These are phyloP conservation scores for Cercospora brassicicola DNA, from an alignment of 2,329 filamentous ascomycete species.

Conservation along the genomic window DNA sequence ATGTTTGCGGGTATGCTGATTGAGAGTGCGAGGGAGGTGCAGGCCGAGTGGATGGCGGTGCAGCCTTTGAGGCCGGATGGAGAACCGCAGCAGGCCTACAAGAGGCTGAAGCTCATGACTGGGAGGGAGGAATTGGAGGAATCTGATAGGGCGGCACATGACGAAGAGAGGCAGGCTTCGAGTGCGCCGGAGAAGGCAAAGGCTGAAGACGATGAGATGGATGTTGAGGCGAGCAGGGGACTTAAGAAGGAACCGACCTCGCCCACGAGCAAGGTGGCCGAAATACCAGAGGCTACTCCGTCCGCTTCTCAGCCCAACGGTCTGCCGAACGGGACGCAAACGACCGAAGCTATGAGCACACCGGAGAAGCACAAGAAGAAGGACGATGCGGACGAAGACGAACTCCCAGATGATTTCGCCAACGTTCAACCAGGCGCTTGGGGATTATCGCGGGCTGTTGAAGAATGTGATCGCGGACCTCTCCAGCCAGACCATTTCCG, in stretches of 20 bases:
- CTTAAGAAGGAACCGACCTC: conserved; percentile 12
- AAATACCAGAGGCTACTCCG: conserved; percentile 7
- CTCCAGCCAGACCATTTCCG: conserved; percentile 72
- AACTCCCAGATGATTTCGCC: conserved; percentile 22
- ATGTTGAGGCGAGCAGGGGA: conserved; percentile 10
- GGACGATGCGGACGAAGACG: conserved; percentile 8
- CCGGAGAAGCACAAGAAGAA: conserved; percentile 9
- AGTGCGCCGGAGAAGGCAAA: conserved; percentile 4
- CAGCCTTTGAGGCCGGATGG: conserved; percentile 54
- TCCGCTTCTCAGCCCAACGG: conserved; percentile 4
- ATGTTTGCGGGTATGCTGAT: conserved; percentile 75
- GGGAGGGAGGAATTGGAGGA: conserved; percentile 25
- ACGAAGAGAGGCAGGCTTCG: conserved; percentile 17
- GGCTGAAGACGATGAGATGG: neutral
- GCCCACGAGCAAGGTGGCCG: conserved; percentile 10
- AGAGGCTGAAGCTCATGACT: conserved; percentile 31
- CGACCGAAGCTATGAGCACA: conserved; percentile 16
- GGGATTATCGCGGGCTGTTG: conserved; percentile 30
- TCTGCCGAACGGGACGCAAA: conserved; percentile 15
- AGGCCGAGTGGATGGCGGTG: conserved; percentile 67
- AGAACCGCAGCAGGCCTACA: conserved; percentile 47
- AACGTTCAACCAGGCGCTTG: conserved; percentile 30
- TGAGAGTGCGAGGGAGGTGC: conserved; percentile 68
- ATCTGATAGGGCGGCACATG: conserved; percentile 38
- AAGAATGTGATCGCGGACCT: conserved; percentile 53